Evolutionary conservation across 768 basidiomycete species (phyloP).

Genomic region (Leccinum imitatum): DNA sequence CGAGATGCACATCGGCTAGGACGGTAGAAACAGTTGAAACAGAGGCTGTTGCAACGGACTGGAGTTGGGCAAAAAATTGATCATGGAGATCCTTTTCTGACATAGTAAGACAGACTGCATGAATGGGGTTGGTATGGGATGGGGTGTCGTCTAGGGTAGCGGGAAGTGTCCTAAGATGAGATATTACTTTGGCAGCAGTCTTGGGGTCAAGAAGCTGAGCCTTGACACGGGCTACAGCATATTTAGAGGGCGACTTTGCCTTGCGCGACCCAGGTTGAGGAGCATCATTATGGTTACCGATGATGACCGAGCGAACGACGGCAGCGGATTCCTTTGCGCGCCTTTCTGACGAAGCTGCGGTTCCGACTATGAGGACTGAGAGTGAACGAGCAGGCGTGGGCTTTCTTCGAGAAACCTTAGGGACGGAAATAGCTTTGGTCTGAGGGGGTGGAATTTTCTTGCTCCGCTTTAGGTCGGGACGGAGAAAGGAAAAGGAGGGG

Average conservation of each 20-base stretch:
- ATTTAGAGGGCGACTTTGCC: slow-evolving; percentile 42
- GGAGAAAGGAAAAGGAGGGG: slow-evolving; percentile 44
- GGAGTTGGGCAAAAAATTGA: slow-evolving; percentile 56
- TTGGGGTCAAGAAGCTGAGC: slow-evolving; percentile 64
- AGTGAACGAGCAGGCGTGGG: slow-evolving; percentile 36
- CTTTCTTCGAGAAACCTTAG: slow-evolving; percentile 42
- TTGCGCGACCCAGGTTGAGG: slow-evolving; percentile 36
- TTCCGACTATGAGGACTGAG: slow-evolving; percentile 31
- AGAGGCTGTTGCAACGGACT: slow-evolving; percentile 48
- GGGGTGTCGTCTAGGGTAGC: slow-evolving; percentile 12
- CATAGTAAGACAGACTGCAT: slow-evolving; percentile 70
- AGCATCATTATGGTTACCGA: slow-evolving; percentile 46
- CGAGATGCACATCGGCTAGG: slow-evolving; percentile 59
- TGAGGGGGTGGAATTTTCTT: slow-evolving; percentile 17
- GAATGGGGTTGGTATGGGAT: slow-evolving; percentile 50
- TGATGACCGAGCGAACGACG: slow-evolving; percentile 64
- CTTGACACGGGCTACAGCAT: slow-evolving; percentile 64
- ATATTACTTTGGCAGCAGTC: slow-evolving; percentile 67
- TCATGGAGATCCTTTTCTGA: slow-evolving; percentile 62
- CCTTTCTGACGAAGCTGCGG: slow-evolving; percentile 45
- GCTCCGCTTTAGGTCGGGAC: slow-evolving; percentile 31
- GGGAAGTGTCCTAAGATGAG: slow-evolving; percentile 67
- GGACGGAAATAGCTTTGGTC: slow-evolving; percentile 31
- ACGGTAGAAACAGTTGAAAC: slow-evolving; percentile 48
- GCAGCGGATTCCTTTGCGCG: slow-evolving; percentile 64